These are phyloP conservation scores for Rhynchosporium secalis DNA, from an alignment of 2,329 filamentous ascomycete species.

Conservation along the genomic window DNA sequence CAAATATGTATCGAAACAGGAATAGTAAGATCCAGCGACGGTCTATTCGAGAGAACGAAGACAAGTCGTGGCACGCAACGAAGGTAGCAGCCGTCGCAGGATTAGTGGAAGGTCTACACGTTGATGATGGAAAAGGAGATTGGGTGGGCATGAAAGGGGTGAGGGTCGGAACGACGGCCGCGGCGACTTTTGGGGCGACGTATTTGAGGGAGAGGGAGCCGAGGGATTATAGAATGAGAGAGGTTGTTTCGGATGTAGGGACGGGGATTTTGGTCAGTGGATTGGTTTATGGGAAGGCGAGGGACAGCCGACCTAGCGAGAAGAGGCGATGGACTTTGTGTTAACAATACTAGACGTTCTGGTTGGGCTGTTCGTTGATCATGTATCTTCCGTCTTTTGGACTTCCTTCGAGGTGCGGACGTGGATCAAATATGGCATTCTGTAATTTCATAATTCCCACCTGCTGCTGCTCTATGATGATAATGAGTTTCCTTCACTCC, in stretches of 20 bases:
- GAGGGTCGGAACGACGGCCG: conserved; percentile 25
- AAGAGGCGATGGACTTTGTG: conserved; percentile 19
- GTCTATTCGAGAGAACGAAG: conserved; percentile 24
- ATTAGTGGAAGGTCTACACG: conserved; percentile 43
- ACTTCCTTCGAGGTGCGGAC: no score
- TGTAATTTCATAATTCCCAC: no score
- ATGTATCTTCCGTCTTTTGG: no score
- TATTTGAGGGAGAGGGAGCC: conserved; percentile 15
- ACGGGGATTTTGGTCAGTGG: conserved; percentile 19
- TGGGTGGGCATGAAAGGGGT: conserved; percentile 35
- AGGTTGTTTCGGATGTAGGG: conserved; percentile 20
- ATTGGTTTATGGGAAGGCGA: conserved; percentile 17
- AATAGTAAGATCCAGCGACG: background rate
- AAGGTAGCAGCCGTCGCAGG: conserved; percentile 38
- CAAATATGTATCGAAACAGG: conserved; percentile 23
- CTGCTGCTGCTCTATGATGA: no score
- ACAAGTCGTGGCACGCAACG: conserved; percentile 31
- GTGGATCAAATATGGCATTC: no score
- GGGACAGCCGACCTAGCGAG: background rate
- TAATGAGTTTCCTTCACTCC: no score
- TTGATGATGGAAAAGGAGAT: conserved; percentile 46
- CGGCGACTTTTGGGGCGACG: conserved; percentile 20
- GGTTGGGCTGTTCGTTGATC: no score
- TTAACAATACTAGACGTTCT: background rate
- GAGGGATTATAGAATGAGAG: conserved; percentile 18